A percentile compares a stretch with the other conserved stretches of the same genome.
These are phyloP conservation scores for Lactarius pseudohatsudake DNA, from an alignment of 768 basidiomycete genomes.

Conservation along the genomic window DNA sequence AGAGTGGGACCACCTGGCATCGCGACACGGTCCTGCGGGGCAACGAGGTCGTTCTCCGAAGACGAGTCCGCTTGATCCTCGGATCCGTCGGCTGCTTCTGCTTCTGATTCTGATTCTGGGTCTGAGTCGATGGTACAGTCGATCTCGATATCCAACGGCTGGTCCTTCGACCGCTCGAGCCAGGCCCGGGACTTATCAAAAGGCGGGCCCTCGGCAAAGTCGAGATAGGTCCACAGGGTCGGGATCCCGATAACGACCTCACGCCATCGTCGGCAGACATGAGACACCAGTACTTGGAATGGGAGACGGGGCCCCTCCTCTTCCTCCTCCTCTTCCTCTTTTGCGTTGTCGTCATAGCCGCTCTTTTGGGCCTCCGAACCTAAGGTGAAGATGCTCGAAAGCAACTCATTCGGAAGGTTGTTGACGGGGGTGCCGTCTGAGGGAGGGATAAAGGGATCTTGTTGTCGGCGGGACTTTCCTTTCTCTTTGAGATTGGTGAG, in stretches of 20 bases:
- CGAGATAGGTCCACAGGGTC: slow-evolving; percentile 54
- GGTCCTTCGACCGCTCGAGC: slow-evolving; percentile 53
- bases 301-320: slow-evolving; percentile 30
- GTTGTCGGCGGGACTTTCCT: not conserved
- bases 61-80: slow-evolving; percentile 16
- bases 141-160: slow-evolving; percentile 55
- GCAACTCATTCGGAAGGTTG: slow-evolving; percentile 57
- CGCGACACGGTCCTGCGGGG: slow-evolving; percentile 25
- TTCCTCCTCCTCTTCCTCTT: slow-evolving; percentile 25
- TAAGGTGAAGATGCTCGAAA: slow-evolving; percentile 44
- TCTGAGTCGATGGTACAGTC: slow-evolving; percentile 34
- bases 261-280: slow-evolving; percentile 64
- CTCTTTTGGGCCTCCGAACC: slow-evolving; percentile 30
- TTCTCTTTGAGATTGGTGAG: slow-evolving; percentile 7
- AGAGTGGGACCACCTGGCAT: slow-evolving; percentile 25
- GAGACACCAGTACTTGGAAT: slow-evolving; percentile 58
- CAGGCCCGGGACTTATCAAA: slow-evolving; percentile 46
- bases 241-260: slow-evolving; percentile 51
- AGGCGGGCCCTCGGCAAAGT: slow-evolving; percentile 42
- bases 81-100: slow-evolving; percentile 3
- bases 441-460: slow-evolving; percentile 9
- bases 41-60: slow-evolving; percentile 10
- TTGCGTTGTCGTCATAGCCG: slow-evolving; percentile 30
- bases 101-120: slow-evolving; percentile 9
- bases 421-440: slow-evolving; percentile 36